phyloP scores from a whole-genome alignment of 257 asterid species.

The Nicotiana noctiflora region DNA sequence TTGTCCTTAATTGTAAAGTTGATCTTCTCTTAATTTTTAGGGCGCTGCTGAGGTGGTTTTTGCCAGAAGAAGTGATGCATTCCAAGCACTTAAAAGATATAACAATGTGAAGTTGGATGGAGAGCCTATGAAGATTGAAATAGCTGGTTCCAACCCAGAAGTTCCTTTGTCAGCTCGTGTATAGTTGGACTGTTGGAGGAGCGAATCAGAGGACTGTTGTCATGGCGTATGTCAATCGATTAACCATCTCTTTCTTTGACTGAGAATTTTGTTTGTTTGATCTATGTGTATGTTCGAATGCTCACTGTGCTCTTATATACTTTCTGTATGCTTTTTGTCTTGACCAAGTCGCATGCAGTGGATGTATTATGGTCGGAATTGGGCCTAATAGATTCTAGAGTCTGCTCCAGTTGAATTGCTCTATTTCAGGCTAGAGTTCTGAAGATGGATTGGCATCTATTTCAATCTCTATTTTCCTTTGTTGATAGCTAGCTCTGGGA shows the following conservation, averaged over 20 bases:
- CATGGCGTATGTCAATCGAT: conserved; percentile 43
- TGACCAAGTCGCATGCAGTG: neutral
- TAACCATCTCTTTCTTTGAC: neutral
- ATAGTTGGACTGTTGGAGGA: conserved; percentile 36
- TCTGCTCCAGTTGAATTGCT: neutral
- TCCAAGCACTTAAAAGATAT: conserved; percentile 67
- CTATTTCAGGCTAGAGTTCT: neutral
- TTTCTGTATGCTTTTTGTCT: neutral
- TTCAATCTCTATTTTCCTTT: neutral
- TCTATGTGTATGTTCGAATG: neutral
- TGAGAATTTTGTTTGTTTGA: neutral
- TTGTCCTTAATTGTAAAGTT: neutral
- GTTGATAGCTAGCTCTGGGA: neutral
- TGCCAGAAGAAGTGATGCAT: conserved; percentile 74
- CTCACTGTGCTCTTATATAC: neutral
- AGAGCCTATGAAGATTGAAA: conserved; percentile 80
- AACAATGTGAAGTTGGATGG: conserved; percentile 90
- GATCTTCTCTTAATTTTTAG: conserved; percentile 23
- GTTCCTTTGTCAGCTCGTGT: conserved; percentile 59
- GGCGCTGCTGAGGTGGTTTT: conserved; percentile 85
- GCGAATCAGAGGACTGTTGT: conserved; percentile 58
- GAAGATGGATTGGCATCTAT: neutral
- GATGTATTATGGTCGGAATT: neutral
- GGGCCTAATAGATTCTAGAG: neutral
- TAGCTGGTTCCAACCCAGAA: conserved; percentile 45